Percentiles rank a stretch among this genome's conserved stretches.
These are phyloP conservation scores for Alectoria sarmentosa DNA, from an alignment of 495 filamentous ascomycete species.

Conservation along the genomic window DNA sequence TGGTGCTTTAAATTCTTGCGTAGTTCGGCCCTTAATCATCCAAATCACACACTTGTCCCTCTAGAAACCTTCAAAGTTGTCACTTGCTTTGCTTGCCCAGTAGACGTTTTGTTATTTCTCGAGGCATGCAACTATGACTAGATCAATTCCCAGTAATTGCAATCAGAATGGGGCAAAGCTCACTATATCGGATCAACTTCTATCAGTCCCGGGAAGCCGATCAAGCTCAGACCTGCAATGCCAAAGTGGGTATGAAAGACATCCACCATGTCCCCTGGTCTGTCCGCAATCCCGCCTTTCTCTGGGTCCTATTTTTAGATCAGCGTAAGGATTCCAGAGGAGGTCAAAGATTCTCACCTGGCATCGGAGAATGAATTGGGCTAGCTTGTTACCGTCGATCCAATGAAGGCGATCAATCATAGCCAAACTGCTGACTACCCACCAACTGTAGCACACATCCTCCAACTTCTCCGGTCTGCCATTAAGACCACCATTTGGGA, in stretches of 20 bases:
- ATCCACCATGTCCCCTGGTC: constrained; percentile 91
- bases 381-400: constrained; percentile 76
- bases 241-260: constrained; percentile 94
- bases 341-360: constrained; percentile 44
- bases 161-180: constrained; percentile 29
- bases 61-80: background rate
- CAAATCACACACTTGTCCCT: too few relatives aligned
- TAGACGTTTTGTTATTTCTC: constrained; percentile 41
- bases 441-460: constrained; percentile 99
- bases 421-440: constrained; percentile 81
- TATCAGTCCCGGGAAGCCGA: constrained; percentile 65
- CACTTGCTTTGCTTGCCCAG: background rate
- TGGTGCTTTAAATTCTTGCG: background rate
- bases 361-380: constrained; percentile 73
- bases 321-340: constrained; percentile 14
- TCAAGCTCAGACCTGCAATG: constrained; percentile 77
- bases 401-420: constrained; percentile 87
- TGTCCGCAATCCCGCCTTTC: constrained; percentile 77
- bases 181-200: constrained; percentile 86
- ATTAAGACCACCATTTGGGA: constrained; percentile 82
- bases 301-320: constrained; percentile 59
- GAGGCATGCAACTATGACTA: constrained; percentile 61
- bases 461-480: constrained; percentile 92
- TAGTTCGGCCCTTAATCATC: background rate
- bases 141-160: constrained; percentile 14